phyloP scores from a whole-genome alignment of 2,329 filamentous ascomycete species.

The Verticillium longisporum region DNA sequence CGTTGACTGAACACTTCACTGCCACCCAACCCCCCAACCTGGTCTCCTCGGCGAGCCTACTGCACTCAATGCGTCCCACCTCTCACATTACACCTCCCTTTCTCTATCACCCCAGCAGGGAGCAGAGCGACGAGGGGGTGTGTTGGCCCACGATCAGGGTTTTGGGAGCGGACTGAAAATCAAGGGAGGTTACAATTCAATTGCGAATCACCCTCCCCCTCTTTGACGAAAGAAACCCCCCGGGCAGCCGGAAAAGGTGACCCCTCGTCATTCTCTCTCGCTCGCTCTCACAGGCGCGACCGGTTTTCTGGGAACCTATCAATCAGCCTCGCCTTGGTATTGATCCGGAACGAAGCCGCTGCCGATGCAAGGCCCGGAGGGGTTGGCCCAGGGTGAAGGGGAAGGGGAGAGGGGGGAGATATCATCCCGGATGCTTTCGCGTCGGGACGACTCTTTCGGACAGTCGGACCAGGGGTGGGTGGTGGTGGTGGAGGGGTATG shows the following conservation, averaged over 20 bases:
- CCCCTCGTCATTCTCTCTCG: background rate
- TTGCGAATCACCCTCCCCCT: background rate
- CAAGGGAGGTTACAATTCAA: conserved; percentile 4
- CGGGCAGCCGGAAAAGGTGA: background rate
- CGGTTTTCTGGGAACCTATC: background rate
- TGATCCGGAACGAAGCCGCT: background rate
- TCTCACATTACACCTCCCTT: background rate
- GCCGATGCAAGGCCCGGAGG: background rate
- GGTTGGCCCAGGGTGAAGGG: background rate
- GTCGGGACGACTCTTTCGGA: background rate
- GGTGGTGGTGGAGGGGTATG: too few species aligned
- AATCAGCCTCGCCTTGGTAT: background rate
- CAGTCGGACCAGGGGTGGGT: background rate
- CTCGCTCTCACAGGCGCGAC: background rate
- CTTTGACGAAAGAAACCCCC: background rate
- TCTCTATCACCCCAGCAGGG: background rate
- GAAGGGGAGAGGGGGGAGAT: too few species aligned
- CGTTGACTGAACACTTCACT: background rate
- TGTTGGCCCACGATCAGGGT: too few species aligned
- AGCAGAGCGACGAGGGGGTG: background rate
- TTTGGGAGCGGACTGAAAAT: background rate
- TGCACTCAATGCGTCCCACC: background rate
- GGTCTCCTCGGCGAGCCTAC: background rate
- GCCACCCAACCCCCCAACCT: background rate
- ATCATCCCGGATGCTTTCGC: background rate